Evolutionary conservation across 2,329 filamentous ascomycete species (phyloP).

Genomic region (Zasmidium cellare): DNA sequence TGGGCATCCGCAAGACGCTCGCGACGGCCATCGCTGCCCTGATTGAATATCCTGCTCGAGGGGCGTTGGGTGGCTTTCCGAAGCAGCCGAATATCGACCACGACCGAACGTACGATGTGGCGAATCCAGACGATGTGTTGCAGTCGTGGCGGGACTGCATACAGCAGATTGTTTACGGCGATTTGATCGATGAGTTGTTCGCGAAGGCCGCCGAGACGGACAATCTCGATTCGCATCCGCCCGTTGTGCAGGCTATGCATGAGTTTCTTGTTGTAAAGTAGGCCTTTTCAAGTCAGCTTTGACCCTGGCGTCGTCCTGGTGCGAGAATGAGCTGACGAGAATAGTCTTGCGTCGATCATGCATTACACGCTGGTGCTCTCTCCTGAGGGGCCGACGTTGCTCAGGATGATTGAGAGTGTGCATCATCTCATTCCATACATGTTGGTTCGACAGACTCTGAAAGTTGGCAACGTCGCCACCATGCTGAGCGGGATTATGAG

Average conservation of each 20-base stretch:
- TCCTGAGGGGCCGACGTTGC: constrained; percentile 71
- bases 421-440: constrained; percentile 72
- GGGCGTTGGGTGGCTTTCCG: constrained; percentile 63
- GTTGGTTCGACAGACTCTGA: constrained; percentile 70
- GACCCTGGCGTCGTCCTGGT: constrained; percentile 1
- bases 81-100: constrained; percentile 35
- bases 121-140: constrained; percentile 60
- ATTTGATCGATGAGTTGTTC: constrained; percentile 66
- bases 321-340: constrained; percentile 9
- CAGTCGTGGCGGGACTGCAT: constrained; percentile 68
- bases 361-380: constrained; percentile 73
- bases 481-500: constrained; percentile 77
- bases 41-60: constrained; percentile 68
- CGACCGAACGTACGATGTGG: constrained; percentile 55
- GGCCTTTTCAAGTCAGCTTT: constrained; percentile 28
- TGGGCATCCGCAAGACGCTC: constrained; percentile 73
- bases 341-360: constrained; percentile 69
- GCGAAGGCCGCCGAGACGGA: constrained; percentile 60
- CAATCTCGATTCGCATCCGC: constrained; percentile 64
- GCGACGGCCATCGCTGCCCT: constrained; percentile 70
- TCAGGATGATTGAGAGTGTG: constrained; percentile 69
- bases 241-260: constrained; percentile 62
- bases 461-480: constrained; percentile 74
- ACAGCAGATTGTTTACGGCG: constrained; percentile 66
- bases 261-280: constrained; percentile 72